Percentiles rank a stretch among this genome's conserved stretches.
Evolutionary conservation across 208 protist genomes (phyloP).

Genomic region (Crithidia brevicula): DNA sequence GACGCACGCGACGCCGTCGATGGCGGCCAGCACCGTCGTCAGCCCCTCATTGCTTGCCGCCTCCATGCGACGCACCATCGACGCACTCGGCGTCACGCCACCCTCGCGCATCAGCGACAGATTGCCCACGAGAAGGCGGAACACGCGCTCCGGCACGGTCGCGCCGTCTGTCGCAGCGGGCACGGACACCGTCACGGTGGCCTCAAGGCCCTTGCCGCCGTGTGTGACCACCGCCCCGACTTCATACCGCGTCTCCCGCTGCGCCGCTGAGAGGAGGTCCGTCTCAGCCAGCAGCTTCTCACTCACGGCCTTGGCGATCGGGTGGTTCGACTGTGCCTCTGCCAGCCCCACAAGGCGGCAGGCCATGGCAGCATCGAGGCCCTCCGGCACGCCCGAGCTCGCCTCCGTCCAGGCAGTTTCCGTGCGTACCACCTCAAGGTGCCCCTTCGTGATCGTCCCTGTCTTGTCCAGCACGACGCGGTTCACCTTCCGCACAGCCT

Average conservation of each 20-base stretch:
- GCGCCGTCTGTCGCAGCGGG: neutral
- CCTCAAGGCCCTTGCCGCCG: constrained; percentile 60
- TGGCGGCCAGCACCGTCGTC: constrained; percentile 80
- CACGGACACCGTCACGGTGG: constrained; percentile 28
- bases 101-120: constrained; percentile 48
- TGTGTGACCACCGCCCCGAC: constrained; percentile 50
- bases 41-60: constrained; percentile 41
- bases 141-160: neutral
- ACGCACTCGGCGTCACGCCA: constrained; percentile 34
- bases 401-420: neutral
- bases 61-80: constrained; percentile 32
- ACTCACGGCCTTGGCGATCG: constrained; percentile 86
- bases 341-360: constrained; percentile 45
- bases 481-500: constrained; percentile 72
- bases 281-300: constrained; percentile 18
- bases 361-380: constrained; percentile 16
- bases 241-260: constrained; percentile 17
- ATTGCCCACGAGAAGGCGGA: constrained; percentile 82
- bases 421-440: constrained; percentile 73
- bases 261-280: constrained; percentile 1
- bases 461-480: constrained; percentile 98
- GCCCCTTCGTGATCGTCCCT: constrained; percentile 96
- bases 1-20: constrained; percentile 57
- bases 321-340: constrained; percentile 84
- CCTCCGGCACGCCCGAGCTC: constrained; percentile 9